Conservation (phyloP, 2,329 filamentous ascomycete genomes). For the Phyllosticta citrichinensis region DNA sequence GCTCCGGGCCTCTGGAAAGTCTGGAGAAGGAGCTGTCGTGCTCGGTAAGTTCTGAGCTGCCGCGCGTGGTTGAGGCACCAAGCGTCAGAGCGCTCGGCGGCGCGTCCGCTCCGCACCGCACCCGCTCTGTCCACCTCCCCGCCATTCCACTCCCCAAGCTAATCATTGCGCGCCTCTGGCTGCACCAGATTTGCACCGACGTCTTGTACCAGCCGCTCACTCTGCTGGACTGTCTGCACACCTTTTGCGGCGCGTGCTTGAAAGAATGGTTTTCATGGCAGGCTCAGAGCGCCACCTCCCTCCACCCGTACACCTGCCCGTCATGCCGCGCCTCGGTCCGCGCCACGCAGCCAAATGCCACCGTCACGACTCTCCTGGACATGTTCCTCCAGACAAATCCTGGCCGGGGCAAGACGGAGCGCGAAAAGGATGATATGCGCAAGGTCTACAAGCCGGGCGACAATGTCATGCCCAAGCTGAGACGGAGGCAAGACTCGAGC, state of each 20-base stretch:
- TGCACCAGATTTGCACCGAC: slow-evolving; percentile 81
- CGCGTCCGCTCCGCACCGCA: slow-evolving; percentile 4
- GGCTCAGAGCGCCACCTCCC: slow-evolving; percentile 46
- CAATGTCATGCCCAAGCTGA: slow-evolving; percentile 58
- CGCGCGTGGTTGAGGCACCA: neutral
- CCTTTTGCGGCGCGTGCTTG: slow-evolving; percentile 88
- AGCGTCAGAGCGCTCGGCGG: slow-evolving; percentile 4
- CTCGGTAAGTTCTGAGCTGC: slow-evolving; percentile 58
- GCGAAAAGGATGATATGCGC: slow-evolving; percentile 68
- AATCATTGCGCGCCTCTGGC: neutral
- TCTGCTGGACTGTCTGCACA: slow-evolving; percentile 86
- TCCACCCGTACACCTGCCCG: slow-evolving; percentile 70
- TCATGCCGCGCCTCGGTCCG: slow-evolving; percentile 81
- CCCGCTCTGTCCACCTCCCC: neutral
- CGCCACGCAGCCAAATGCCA: slow-evolving; percentile 82
- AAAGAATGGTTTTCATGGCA: slow-evolving; percentile 94
- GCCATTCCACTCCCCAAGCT: neutral
- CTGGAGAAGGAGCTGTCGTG: slow-evolving; percentile 91
- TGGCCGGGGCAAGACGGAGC: slow-evolving; percentile 54
- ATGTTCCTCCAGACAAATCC: slow-evolving; percentile 79
- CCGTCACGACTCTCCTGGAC: slow-evolving; percentile 78
- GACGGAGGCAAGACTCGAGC: slow-evolving; percentile 37
- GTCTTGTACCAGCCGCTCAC: slow-evolving; percentile 85
- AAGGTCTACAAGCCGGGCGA: slow-evolving; percentile 74
- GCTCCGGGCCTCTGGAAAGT: slow-evolving; percentile 35